phyloP scores from a whole-genome alignment of 1,284 basidiomycete species.

The Ustilago cynodontis region DNA sequence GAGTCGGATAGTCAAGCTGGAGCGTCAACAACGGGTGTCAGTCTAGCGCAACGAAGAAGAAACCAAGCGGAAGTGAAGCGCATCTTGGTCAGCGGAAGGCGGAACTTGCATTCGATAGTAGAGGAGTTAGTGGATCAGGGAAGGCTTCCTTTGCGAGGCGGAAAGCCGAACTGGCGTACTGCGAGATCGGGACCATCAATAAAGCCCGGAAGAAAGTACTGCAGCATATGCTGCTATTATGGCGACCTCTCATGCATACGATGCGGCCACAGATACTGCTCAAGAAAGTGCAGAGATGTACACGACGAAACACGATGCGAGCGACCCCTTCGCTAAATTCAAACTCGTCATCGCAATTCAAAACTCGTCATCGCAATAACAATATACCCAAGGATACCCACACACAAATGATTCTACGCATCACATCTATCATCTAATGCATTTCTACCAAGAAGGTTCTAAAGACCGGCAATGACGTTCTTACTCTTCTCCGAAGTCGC shows the following conservation, averaged over 20 bases:
- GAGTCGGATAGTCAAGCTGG: constrained; percentile 3
- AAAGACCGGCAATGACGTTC: constrained; percentile 48
- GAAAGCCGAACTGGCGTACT: constrained; percentile 30
- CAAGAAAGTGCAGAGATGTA: constrained; percentile 27
- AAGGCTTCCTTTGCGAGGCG: constrained; percentile 19
- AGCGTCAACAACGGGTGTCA: constrained; percentile 16
- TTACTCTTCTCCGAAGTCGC: constrained; percentile 3
- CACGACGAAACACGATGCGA: constrained; percentile 50
- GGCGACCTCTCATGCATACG: constrained; percentile 41
- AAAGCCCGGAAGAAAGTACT: constrained; percentile 30
- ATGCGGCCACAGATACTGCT: constrained; percentile 44
- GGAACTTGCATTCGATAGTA: constrained; percentile 36
- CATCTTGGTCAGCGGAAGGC: constrained; percentile 22
- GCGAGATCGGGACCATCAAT: constrained; percentile 19
- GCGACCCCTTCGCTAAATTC: constrained; percentile 30
- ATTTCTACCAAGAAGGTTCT: not conserved
- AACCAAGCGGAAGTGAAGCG: constrained; percentile 45
- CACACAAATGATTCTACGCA: not conserved
- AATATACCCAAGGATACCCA: constrained; percentile 16
- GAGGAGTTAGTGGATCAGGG: constrained; percentile 45
- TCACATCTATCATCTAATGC: not conserved
- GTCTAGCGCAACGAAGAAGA: constrained; percentile 26
- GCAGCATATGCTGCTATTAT: constrained; percentile 47
- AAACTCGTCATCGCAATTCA: not conserved
- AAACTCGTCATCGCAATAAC: not conserved